Evolutionary conservation across 768 basidiomycete species (phyloP).

Genomic region (Pleurotus giganteus): DNA sequence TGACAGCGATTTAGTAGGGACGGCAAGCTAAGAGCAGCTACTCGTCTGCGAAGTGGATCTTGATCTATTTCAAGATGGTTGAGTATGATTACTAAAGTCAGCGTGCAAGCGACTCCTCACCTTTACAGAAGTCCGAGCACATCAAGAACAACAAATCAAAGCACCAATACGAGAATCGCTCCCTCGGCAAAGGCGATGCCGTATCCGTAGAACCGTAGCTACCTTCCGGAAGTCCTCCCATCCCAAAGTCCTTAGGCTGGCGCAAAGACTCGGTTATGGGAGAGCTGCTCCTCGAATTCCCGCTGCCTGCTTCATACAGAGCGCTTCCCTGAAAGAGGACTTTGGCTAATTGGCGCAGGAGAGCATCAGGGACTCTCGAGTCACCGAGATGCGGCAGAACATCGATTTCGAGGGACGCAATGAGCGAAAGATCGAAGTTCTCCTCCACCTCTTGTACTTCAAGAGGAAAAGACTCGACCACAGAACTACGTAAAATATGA

Average conservation of each 20-base stretch:
- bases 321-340: slow-evolving; percentile 72
- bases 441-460: slow-evolving; percentile 76
- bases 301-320: slow-evolving; percentile 41
- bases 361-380: slow-evolving; percentile 62
- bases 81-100: background rate
- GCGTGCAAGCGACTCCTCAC: slow-evolving; percentile 29
- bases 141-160: slow-evolving; percentile 83
- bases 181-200: slow-evolving; percentile 60
- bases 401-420: slow-evolving; percentile 76
- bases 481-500: slow-evolving; percentile 40
- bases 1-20: slow-evolving; percentile 77
- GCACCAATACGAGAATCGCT: slow-evolving; percentile 92
- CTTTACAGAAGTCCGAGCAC: slow-evolving; percentile 65
- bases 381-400: slow-evolving; percentile 77
- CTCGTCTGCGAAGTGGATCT: slow-evolving; percentile 55
- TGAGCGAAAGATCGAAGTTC: slow-evolving; percentile 80
- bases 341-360: slow-evolving; percentile 66
- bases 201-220: slow-evolving; percentile 60
- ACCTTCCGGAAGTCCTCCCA: slow-evolving; percentile 31
- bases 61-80: slow-evolving; percentile 43
- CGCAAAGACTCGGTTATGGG: background rate
- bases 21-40: slow-evolving; percentile 73
- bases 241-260: slow-evolving; percentile 25
- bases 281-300: background rate
- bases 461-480: slow-evolving; percentile 53